These are phyloP conservation scores for Solanum hybrid DNA, from an alignment of 305 asterid species.

Conservation along the genomic window DNA sequence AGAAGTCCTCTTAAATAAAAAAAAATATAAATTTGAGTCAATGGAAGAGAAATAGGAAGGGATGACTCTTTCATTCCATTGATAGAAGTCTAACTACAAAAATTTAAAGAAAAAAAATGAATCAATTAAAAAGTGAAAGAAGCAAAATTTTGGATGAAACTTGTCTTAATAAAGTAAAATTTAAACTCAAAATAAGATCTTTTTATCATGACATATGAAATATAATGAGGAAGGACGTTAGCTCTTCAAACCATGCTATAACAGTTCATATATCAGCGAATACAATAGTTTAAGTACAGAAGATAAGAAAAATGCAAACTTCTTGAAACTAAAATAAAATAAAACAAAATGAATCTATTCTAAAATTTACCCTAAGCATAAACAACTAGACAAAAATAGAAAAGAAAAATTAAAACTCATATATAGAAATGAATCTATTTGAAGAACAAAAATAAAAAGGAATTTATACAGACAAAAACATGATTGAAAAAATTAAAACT, in stretches of 20 bases:
- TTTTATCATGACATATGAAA: no score
- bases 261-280: not conserved
- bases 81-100: no score
- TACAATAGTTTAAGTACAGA: not conserved
- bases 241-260: not conserved
- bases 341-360: not conserved
- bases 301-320: not conserved
- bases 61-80: no score
- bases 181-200: not conserved
- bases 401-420: not conserved
- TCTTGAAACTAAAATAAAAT: not conserved
- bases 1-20: no score
- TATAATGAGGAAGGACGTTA: no score
- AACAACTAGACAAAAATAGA: not conserved
- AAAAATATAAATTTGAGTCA: no score
- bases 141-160: not conserved
- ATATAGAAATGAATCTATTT: not conserved
- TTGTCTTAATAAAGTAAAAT: not conserved
- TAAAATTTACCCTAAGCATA: not conserved
- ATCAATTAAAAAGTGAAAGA: no score
- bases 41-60: no score
- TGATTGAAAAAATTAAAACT: not conserved
- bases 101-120: no score
- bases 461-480: no score
- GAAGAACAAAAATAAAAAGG: not conserved